Evolutionary conservation across 1,284 basidiomycete genomes (phyloP), one percentile per base, ranked within the genome.

Genomic region (Fomitopsis pinicola): DNA sequence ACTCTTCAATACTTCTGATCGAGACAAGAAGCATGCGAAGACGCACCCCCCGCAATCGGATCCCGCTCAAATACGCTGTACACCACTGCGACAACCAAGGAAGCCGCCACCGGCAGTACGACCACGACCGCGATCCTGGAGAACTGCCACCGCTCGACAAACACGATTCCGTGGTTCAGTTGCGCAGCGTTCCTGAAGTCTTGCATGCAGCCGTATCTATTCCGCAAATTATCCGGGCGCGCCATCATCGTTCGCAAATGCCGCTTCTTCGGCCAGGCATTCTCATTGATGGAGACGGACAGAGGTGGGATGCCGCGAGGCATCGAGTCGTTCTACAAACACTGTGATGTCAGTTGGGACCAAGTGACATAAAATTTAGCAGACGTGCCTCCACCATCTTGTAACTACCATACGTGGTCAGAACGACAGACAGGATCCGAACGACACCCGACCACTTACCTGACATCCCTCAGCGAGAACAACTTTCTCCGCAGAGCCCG

Each of bases 131-230:
- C 44, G 61, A 68, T 64, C 28, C 66, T 59, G 30, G 19, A 59
- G 36, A 66, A 55, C 59, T 64, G 63, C 66, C 66, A 67, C 19
- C 62, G 60, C 55, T 67, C 64, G 30, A 67, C 60, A 56, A 66
- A 67, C 55, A 64, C 64, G 30, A 67, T 60, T 9, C 66, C 64
- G 50, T 60, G 57, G 26, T 63, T 59, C 5, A 59, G 57, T 15
- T 61, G 59, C 14, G 55, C 62, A 6, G 66, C 35, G 35, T 6
- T 2, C 10, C 35, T 66, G 33, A 67, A 58, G 2, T 60, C 64
- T n/a, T 63, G 62, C 62, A 67, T 63, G 60, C 66, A 66, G 59
- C 66, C 66, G 59, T 55, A 58, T 6, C 59, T 55, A 17, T 58
- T 60, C 22, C 57, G 50, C 63, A 66, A 60, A 36, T 58, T 48